phyloP scores from a whole-genome alignment of 768 basidiomycete genomes.

The Termitomyces sp. region DNA sequence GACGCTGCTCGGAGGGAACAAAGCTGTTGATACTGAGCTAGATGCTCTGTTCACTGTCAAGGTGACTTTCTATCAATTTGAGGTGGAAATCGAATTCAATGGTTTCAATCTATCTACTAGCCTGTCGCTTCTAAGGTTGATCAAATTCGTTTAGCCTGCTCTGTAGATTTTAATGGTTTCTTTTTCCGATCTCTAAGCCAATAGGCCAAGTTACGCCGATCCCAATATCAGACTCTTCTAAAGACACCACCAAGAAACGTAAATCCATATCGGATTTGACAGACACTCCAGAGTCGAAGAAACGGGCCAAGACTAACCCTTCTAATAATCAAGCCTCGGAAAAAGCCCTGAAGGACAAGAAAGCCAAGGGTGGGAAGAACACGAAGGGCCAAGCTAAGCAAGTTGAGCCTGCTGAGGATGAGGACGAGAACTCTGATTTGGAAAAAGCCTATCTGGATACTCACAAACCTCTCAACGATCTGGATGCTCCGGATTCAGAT shows the following conservation, averaged over 20 bases:
- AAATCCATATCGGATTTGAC: conserved; percentile 25
- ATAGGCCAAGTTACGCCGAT: conserved; percentile 15
- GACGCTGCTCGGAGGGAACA: conserved; percentile 43
- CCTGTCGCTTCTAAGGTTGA: conserved; percentile 12
- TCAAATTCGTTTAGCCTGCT: background rate
- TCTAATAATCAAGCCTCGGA: background rate
- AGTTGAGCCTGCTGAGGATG: conserved; percentile 19
- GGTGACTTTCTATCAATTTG: conserved; percentile 30
- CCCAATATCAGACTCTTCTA: conserved; percentile 22
- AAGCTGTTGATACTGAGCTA: conserved; percentile 53
- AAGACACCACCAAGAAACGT: conserved; percentile 27
- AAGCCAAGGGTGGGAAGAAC: conserved; percentile 16
- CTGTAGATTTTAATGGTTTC: background rate
- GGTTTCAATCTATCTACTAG: conserved; percentile 14
- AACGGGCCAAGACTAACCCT: conserved; percentile 25
- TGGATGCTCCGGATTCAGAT: conserved; percentile 11
- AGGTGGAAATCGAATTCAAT: background rate
- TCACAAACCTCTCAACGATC: conserved; percentile 14
- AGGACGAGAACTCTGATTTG: conserved; percentile 30
- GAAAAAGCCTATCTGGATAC: conserved; percentile 29
- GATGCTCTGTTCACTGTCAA: conserved; percentile 59
- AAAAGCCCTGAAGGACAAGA: conserved; percentile 18
- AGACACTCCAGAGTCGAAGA: conserved; percentile 12
- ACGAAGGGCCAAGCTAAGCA: conserved; percentile 18
- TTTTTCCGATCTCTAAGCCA: conserved; percentile 2